Percentiles rank a stretch among this genome's conserved stretches.
Evolutionary conservation across 371 early-diverging fungal genomes (phyloP).

Genomic region (Mortierella sp.): DNA sequence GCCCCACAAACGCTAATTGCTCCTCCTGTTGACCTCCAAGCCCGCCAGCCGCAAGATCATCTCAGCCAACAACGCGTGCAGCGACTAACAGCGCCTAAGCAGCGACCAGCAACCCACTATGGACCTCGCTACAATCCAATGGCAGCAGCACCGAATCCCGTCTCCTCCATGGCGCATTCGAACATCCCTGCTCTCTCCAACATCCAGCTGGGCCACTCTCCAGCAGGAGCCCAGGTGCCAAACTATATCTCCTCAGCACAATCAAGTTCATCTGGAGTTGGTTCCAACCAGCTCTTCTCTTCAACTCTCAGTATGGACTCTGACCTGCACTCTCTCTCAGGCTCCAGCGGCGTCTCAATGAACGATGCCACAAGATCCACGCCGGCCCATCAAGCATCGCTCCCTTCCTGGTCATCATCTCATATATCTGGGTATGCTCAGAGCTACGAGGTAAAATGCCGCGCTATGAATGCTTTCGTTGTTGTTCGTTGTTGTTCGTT

Average conservation of each 20-base stretch:
- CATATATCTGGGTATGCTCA: neutral
- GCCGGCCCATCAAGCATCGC: neutral
- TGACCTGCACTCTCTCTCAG: conserved; percentile 4
- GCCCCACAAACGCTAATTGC: neutral
- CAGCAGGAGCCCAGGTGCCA: neutral
- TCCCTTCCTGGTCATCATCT: conserved; percentile 1
- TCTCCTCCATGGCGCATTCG: neutral
- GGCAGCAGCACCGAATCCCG: neutral
- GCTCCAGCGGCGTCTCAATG: neutral
- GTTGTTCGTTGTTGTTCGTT: too few relatives aligned
- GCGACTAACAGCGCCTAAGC: neutral
- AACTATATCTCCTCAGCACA: conserved; percentile 2
- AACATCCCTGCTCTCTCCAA: neutral
- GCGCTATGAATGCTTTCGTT: neutral
- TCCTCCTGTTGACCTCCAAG: neutral
- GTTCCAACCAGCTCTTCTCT: neutral
- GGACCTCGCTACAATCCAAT: conserved; percentile 2
- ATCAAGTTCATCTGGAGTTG: conserved; percentile 3
- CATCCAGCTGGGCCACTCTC: conserved; percentile 2
- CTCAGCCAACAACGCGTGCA: neutral
- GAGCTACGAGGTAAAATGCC: neutral
- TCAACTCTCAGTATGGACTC: neutral
- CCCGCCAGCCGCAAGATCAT: neutral
- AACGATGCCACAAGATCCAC: neutral
- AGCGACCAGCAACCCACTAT: neutral